Percentiles rank a stretch among this genome's conserved stretches.
Evolutionary conservation across 108 stramenopile genomes (phyloP).

Genomic region (Nitzschia putrida): DNA sequence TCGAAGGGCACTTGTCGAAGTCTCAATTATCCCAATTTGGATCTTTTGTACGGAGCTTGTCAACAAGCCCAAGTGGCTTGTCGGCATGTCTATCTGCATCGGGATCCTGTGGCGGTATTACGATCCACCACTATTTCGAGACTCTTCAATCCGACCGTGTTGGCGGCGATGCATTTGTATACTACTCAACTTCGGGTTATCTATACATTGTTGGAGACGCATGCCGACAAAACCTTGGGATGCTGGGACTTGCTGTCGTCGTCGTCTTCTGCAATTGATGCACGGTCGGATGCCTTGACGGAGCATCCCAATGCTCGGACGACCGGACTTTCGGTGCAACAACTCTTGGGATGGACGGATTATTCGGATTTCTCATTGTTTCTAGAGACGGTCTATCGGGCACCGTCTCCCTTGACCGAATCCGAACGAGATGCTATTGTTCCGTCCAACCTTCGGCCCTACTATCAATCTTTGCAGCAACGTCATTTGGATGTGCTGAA

Average conservation of each 20-base stretch:
- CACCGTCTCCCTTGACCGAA: too few species aligned
- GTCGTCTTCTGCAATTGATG: too few species aligned
- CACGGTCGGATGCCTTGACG: too few species aligned
- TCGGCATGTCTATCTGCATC: constrained; percentile 26
- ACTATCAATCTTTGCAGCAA: too few species aligned
- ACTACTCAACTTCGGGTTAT: background rate
- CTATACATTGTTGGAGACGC: background rate
- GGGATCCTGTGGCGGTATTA: constrained; percentile 23
- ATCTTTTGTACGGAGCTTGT: constrained; percentile 29
- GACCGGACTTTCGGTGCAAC: too few species aligned
- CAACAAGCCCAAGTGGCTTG: constrained; percentile 25
- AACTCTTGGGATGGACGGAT: too few species aligned
- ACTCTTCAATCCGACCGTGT: background rate
- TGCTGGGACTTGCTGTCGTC: background rate
- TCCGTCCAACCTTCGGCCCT: too few species aligned
- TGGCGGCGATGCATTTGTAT: constrained; percentile 25
- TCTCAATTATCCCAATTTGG: constrained; percentile 28
- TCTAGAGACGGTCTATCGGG: too few species aligned
- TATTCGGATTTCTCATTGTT: too few species aligned
- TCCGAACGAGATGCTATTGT: too few species aligned
- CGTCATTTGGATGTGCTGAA: too few species aligned
- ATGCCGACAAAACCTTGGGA: background rate
- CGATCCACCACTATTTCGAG: constrained; percentile 18
- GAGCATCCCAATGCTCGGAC: too few species aligned
- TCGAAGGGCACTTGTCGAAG: constrained; percentile 16